These are phyloP conservation scores for Rheum nobile DNA, from an alignment of 148 eudicot species.

Conservation along the genomic window DNA sequence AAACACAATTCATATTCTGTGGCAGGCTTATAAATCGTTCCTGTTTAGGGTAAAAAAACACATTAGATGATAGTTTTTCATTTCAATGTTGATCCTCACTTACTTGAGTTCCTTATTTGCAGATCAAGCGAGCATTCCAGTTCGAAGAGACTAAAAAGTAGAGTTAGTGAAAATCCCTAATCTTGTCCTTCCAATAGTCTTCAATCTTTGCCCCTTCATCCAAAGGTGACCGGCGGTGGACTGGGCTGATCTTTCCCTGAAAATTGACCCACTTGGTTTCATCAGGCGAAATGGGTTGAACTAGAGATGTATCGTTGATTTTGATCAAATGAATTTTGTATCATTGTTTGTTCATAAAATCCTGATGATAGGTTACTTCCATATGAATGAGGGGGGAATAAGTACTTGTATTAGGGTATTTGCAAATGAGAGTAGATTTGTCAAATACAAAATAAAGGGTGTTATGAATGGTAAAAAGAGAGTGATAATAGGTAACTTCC, in stretches of 20 bases:
- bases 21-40: too few species aligned
- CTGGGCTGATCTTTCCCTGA: background rate
- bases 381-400: too few species aligned
- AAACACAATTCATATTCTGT: too few species aligned
- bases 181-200: background rate
- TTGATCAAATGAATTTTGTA: background rate
- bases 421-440: too few species aligned
- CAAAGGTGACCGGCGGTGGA: background rate
- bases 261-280: background rate
- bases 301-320: too few species aligned
- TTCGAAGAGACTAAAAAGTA: conserved; percentile 3
- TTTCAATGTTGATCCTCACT: background rate
- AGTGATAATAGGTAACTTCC: too few species aligned
- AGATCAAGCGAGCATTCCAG: background rate
- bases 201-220: background rate
- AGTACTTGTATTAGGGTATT: too few species aligned
- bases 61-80: background rate
- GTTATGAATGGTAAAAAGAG: too few species aligned
- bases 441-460: too few species aligned
- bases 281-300: background rate
- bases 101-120: background rate
- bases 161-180: background rate
- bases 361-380: too few species aligned
- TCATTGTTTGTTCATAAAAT: background rate
- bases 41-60: too few species aligned